Evolutionary conservation across 805 yeast species (phyloP).

Genomic region (Pichia nanzhaoensis): DNA sequence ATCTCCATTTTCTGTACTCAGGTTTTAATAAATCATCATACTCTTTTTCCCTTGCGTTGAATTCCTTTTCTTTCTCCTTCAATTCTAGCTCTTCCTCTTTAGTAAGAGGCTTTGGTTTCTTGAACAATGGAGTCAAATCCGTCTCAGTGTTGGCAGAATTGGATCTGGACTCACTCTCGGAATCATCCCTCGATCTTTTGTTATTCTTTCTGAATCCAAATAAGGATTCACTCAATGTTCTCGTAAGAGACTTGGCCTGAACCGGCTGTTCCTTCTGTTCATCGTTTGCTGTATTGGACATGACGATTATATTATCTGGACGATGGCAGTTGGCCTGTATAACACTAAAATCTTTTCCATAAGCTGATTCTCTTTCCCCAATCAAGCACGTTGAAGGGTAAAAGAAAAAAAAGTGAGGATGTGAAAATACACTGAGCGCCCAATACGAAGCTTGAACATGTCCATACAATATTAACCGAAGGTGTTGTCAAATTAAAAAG

Average conservation of each 20-base stretch:
- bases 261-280: neutral
- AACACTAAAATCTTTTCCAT: too few species aligned
- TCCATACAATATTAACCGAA: neutral
- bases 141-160: neutral
- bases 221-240: slow-evolving; percentile 13
- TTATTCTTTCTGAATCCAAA: slow-evolving; percentile 11
- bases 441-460: too few species aligned
- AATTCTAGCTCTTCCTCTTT: slow-evolving; percentile 22
- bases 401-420: too few species aligned
- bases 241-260: slow-evolving; percentile 7
- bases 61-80: slow-evolving; percentile 20
- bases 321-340: too few species aligned
- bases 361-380: too few species aligned
- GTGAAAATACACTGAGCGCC: too few species aligned
- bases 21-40: slow-evolving; percentile 62
- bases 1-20: slow-evolving; percentile 69
- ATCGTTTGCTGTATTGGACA: too few species aligned
- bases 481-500: too few species aligned
- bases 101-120: slow-evolving; percentile 12
- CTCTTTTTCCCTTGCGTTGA: slow-evolving; percentile 43
- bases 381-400: too few species aligned
- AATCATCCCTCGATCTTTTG: slow-evolving; percentile 8
- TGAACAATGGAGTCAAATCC: neutral
- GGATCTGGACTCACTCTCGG: neutral
- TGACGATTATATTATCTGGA: too few species aligned